Base-by-base conservation (phyloP, 2,329 filamentous ascomycete genomes). In the Paecilomyces niveus region DNA sequence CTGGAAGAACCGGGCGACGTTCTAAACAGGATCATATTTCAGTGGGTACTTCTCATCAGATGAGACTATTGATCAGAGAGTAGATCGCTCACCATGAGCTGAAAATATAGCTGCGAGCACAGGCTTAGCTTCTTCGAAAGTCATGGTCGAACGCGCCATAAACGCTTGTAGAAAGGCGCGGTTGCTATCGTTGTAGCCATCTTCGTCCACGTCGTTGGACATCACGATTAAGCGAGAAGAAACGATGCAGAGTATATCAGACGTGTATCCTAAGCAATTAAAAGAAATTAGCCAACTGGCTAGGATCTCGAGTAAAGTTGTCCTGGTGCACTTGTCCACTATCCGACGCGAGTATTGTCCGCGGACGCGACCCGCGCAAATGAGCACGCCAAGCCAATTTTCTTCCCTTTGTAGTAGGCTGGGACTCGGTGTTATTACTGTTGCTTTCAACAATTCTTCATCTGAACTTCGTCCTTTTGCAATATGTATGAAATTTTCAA, bases 91-190 rank as follows among this genome's bases (percentile, higher is more conserved):
- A 81, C 80, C 76, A 55, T 83, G 77, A 10, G 83, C 84, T 8
- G 84, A 87, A 64, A 88, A 80, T 57, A 97, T 93, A 32, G 82
- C 83, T 2, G 92, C 90, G 13, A 97, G 80, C 24, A 97, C 78
- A 0, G 85, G 83, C 67, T 85, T 85, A 11, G 87, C 86, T 67
- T 95, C 85, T 56, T 85, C 80, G 62, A 89, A 85, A 0, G 90
- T 95, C 72, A 97, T 81, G 52, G 86, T 85, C 22, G 89, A 89
- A 54, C 87, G 86, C 2, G 89, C 85, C 73, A 97, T 81, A 64
- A 99, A 86, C 54, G 90, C 89, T 75, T 99, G 94, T 0, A 97
- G 80, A 69, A 99, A 96, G 8, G 93, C 92, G 58, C 91, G 88
- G 72, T 97, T 89, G 61, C 81, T 82, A 70, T 95, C 80, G 66